A percentile compares a stretch with the other conserved stretches of the same genome.
phyloP scores from a whole-genome alignment of 352 stramenopile genomes.

The Hyaloperonospora brassicae region DNA sequence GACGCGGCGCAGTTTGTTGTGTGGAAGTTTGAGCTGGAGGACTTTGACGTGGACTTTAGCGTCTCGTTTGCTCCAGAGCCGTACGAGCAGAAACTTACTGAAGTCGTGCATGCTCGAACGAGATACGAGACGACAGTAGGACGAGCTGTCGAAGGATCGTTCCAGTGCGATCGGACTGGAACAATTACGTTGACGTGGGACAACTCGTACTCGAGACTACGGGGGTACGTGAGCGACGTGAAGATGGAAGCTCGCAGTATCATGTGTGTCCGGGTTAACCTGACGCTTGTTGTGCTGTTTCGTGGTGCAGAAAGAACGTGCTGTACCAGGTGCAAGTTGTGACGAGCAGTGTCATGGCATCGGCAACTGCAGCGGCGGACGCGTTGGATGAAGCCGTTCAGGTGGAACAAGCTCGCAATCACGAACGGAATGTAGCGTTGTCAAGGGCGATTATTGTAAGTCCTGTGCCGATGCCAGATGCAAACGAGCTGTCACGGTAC shows the following conservation, averaged over 20 bases:
- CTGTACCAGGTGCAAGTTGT: constrained; percentile 72
- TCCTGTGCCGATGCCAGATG: constrained; percentile 5
- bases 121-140: constrained; percentile 44
- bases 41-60: constrained; percentile 75
- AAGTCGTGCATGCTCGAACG: constrained; percentile 57
- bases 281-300: constrained; percentile 1
- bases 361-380: constrained; percentile 55
- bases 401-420: constrained; percentile 35
- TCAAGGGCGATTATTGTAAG: constrained; percentile 37
- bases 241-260: neutral
- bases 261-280: neutral
- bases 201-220: constrained; percentile 72
- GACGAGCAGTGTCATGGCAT: constrained; percentile 60
- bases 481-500: constrained; percentile 18
- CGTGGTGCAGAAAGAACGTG: constrained; percentile 51
- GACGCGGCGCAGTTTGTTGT: constrained; percentile 48
- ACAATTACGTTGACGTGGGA: constrained; percentile 66
- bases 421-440: constrained; percentile 28
- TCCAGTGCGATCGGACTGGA: constrained; percentile 46
- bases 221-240: constrained; percentile 32
- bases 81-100: constrained; percentile 29
- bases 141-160: constrained; percentile 60
- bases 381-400: constrained; percentile 61
- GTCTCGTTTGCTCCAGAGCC: constrained; percentile 45
- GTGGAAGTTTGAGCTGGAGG: constrained; percentile 79